Evolutionary conservation across 2,329 filamentous ascomycete genomes (phyloP), one percentile per base, ranked within the genome.

Genomic region (Diaporthe caulivora): DNA sequence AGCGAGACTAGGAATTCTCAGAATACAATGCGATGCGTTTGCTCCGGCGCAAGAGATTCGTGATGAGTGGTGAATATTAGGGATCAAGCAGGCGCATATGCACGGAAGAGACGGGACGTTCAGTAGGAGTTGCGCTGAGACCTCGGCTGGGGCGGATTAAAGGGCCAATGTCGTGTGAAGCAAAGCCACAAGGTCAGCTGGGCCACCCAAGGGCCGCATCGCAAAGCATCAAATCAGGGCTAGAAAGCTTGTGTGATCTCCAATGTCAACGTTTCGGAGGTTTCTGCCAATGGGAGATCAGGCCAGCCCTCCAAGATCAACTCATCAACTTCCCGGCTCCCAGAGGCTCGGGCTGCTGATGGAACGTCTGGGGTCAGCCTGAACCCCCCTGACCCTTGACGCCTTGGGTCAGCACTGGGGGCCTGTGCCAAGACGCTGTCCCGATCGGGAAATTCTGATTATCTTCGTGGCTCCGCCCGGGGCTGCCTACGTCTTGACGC

Each of bases 371-470:
- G 62, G 62, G 62, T 65, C 21, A 65, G 62, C 62, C 62, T 65
- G 62, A 65, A 51, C 51, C 62, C 62, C 44, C 62, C 62, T 47
- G 62, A 65, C n/a, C 44, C 62, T 65, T n/a, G 29, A 34, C 31
- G 15, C 62, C 44, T 17, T 1, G 44, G 21, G 21, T 40, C 15
- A 13, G 21, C 44, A 21, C 44, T 31, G 13, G 2, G 21, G 10
- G 2, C 9, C 2, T 51, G 5, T 34, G 15, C 47, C 49, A 31
- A 49, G 42, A 24, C 7, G 49, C 6, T 13, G 18, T 53, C 71
- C 42, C 47, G 18, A 72, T 60, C 9, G 24, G 72, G 72, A 60
- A 74, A 72, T 74, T 15, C 34, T 74, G 72, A 74, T 74, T 72
- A 74, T 53, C 18, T 18, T 2, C 9, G n/a, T n/a, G 9, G 10